phyloP scores from a whole-genome alignment of 139 green algal genomes.

The Yamagishiella unicocca region DNA sequence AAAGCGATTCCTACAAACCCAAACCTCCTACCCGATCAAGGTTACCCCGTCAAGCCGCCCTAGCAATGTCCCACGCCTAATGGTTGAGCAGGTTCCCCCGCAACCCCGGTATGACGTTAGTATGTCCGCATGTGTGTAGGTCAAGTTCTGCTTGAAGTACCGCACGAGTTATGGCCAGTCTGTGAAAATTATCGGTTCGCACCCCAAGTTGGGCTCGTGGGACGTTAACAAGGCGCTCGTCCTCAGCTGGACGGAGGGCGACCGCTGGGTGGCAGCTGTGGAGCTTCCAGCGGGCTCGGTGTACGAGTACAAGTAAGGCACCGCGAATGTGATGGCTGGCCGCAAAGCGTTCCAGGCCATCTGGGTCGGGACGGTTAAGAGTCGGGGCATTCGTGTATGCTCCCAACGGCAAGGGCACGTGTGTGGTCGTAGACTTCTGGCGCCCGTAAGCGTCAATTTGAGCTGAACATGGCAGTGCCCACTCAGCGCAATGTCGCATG shows the following conservation, averaged over 20 bases:
- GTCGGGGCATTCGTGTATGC: too few species aligned
- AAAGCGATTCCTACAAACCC: not conserved
- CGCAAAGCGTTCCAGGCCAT: not conserved
- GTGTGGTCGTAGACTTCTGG: too few species aligned
- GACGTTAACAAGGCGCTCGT: conserved; percentile 49
- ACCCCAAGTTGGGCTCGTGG: conserved; percentile 58
- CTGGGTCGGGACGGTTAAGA: too few species aligned
- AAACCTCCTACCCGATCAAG: not conserved
- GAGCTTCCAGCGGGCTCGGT: conserved; percentile 51
- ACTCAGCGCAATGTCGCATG: too few species aligned
- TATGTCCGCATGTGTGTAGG: not conserved
- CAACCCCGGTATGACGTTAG: not conserved
- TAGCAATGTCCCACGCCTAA: too few species aligned
- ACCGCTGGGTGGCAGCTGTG: conserved; percentile 57
- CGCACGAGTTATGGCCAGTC: conserved; percentile 55
- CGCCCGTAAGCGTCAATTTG: too few species aligned
- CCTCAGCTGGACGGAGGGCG: conserved; percentile 46
- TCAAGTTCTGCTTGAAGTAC: conserved; percentile 63
- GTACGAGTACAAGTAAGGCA: conserved; percentile 60
- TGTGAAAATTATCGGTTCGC: conserved; percentile 61
- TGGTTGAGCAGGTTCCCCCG: not conserved
- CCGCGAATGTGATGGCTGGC: not conserved
- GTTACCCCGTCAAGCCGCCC: not conserved
- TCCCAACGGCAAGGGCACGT: too few species aligned
- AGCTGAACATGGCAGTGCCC: too few species aligned